phyloP scores from a whole-genome alignment of 192 early-diverging fungal species.

The Podila minutissima region DNA sequence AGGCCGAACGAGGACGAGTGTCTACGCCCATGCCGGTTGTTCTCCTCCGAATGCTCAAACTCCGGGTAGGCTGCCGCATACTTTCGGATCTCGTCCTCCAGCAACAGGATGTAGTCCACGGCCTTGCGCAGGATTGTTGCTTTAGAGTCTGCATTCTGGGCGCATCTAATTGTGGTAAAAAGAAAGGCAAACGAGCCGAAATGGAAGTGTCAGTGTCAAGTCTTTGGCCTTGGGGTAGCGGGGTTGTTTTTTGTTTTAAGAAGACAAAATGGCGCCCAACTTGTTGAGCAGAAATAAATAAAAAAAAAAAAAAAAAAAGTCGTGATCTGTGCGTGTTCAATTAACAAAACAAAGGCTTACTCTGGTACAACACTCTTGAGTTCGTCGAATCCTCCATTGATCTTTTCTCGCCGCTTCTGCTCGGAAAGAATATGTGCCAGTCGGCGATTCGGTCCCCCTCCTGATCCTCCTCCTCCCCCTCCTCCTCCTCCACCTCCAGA shows the following conservation, averaged over 20 bases:
- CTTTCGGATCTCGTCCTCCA: slow-evolving; percentile 31
- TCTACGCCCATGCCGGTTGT: too few species aligned
- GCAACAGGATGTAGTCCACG: slow-evolving; percentile 34
- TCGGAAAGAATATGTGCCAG: too few species aligned
- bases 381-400: too few species aligned
- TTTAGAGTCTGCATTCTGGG: slow-evolving; percentile 53
- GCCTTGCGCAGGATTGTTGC: slow-evolving; percentile 52
- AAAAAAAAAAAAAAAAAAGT: background rate
- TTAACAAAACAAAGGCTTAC: too few species aligned
- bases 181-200: background rate
- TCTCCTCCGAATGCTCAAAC: too few species aligned
- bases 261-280: background rate
- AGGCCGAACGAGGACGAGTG: too few species aligned
- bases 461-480: too few species aligned
- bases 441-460: too few species aligned
- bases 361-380: too few species aligned
- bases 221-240: background rate
- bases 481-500: too few species aligned
- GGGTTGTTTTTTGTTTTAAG: slow-evolving; percentile 5
- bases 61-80: slow-evolving; percentile 17
- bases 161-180: slow-evolving; percentile 23
- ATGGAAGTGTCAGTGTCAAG: background rate
- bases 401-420: too few species aligned
- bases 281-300: slow-evolving; percentile 7
- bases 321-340: too few species aligned